Evolutionary conservation across 805 yeast genomes (phyloP), one percentile per base, ranked within the genome.

Genomic region (Candida corydali): DNA sequence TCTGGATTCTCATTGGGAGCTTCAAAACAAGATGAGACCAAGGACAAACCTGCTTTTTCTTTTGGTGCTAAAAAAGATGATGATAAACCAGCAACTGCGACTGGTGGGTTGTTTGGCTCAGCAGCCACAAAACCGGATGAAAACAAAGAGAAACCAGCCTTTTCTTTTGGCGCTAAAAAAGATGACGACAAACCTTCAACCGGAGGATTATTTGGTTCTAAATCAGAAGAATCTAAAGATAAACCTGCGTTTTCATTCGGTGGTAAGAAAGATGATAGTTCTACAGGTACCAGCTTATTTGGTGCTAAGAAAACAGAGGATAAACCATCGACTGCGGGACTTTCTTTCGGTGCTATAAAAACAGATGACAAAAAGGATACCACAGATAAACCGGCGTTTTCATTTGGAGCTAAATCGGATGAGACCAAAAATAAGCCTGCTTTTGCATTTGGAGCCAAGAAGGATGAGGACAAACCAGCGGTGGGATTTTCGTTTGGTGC

Each of bases 51-150:
- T n/a, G 38, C 45, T 50, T 52, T 55, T 29, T 38, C 53, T 1
- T 52, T 57, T 40, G 63, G 63, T 9, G 49, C 51, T 15, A 55
- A 52, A 36, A 39, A 43, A 17, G 47, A 42, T 17, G 52, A 47
- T 12, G 46, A 43, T 32, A 50, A 47, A 22, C 50, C 38, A 18
- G 49, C 41, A n/a, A 46, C 53, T n/a, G 36, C 44, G 9, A 37
- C 49, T 4, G 36, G 50, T 36, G 33, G 55, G 37, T 40, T 54
- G 31, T 47, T 49, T 28, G 38, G 52, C 4, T 46, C 55, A 30
- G 49, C 44, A 11, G 49, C 55, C 15, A 35, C 40, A 17, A 34
- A 47, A 2, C 47, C 34, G 14, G 45, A 35, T 9, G 26, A 39
- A 9, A 47, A 38, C 9, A 40, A 43, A 24, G 34, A 25, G 8